Conservation (phyloP, 169 alveolate genomes). For the Cryptosporidium muris region DNA sequence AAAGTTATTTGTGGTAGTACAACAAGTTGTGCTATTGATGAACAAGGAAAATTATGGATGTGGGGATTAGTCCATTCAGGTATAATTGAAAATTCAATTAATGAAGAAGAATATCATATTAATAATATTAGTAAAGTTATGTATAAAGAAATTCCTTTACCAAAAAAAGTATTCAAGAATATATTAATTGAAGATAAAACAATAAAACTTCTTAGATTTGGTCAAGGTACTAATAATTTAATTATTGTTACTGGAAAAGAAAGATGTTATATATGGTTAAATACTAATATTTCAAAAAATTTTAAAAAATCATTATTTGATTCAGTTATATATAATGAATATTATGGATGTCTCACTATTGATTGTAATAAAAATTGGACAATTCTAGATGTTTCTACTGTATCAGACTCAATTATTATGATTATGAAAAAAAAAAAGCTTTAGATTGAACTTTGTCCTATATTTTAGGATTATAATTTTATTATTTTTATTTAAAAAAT, state of each 20-base stretch:
- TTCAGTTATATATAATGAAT: no score
- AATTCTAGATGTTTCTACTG: constrained; percentile 32
- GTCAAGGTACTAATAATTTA: constrained; percentile 54
- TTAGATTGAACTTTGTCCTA: no score
- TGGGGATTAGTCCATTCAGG: constrained; percentile 58
- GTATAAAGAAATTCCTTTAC: constrained; percentile 22
- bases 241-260: constrained; percentile 39
- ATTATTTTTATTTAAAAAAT: no score
- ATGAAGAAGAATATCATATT: neutral
- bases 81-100: constrained; percentile 1
- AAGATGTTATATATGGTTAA: constrained; percentile 48
- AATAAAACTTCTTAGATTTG: constrained; percentile 23
- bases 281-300: neutral
- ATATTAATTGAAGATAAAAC: constrained; percentile 39
- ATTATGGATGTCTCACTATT: no score
- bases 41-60: constrained; percentile 58
- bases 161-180: constrained; percentile 47
- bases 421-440: neutral
- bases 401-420: constrained; percentile 25
- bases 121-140: neutral
- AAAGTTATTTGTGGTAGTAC: constrained; percentile 42
- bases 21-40: constrained; percentile 60
- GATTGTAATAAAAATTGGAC: neutral
- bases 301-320: no score
- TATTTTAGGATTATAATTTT: no score